phyloP scores from a whole-genome alignment of 2,329 filamentous ascomycete species.

The Exophiala oligosperma region DNA sequence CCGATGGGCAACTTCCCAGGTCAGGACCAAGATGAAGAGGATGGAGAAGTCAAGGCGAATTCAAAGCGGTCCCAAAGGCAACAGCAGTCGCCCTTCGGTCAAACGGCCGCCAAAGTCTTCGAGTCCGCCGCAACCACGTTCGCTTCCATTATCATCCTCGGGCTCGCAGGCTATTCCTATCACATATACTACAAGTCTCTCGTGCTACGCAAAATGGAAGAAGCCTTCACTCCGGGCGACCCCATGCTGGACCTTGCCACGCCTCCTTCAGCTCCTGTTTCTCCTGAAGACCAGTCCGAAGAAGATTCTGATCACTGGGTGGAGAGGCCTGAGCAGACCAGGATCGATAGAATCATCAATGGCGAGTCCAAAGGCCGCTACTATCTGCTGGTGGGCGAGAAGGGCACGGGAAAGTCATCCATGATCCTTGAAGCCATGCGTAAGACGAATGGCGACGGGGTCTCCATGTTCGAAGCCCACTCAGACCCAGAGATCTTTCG shows the following conservation, averaged over 20 bases:
- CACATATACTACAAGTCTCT: conserved; percentile 85
- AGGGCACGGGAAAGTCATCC: conserved; percentile 93
- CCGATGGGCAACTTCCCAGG: conserved; percentile 21
- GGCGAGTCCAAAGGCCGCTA: conserved; percentile 79
- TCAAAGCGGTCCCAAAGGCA: neutral
- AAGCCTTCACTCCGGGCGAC: conserved; percentile 89
- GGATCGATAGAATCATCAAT: conserved; percentile 78
- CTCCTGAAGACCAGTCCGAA: conserved; percentile 23
- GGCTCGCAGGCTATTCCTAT: conserved; percentile 73
- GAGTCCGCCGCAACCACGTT: conserved; percentile 75
- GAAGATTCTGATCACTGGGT: conserved; percentile 62
- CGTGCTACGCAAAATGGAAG: conserved; percentile 88
- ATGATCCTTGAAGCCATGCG: conserved; percentile 97
- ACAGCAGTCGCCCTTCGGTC: conserved; percentile 9
- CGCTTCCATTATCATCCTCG: conserved; percentile 71
- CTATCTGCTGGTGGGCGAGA: conserved; percentile 88
- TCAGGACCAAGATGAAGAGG: conserved; percentile 19
- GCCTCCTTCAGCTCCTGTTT: conserved; percentile 15
- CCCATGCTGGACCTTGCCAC: conserved; percentile 79
- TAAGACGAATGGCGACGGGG: conserved; percentile 82
- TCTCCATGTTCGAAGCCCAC: conserved; percentile 95
- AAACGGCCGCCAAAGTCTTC: conserved; percentile 61
- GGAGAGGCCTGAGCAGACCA: conserved; percentile 74
- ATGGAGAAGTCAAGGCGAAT: neutral
- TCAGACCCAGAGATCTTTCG: conserved; percentile 94